Percentiles rank a stretch among this genome's conserved stretches.
Conservation (phyloP, 2,329 filamentous ascomycete genomes). For the Fusarium circinatum region DNA sequence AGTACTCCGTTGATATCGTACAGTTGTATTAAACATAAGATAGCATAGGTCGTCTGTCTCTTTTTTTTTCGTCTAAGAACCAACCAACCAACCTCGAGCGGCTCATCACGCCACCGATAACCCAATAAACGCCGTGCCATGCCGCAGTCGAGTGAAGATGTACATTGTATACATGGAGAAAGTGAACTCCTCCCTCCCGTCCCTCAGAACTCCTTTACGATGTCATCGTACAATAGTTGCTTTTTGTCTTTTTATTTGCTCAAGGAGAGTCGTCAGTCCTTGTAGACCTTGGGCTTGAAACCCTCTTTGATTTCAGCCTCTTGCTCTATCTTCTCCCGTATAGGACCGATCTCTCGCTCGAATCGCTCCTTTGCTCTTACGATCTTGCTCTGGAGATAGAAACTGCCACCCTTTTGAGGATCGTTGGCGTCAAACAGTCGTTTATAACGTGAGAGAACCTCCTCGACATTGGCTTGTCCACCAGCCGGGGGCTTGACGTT, state of each 20-base stretch:
- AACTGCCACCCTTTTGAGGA: slow-evolving; percentile 93
- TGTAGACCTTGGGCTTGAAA: slow-evolving; percentile 95
- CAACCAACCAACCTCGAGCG: slow-evolving; percentile 43
- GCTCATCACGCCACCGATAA: slow-evolving; percentile 45
- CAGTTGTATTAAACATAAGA: slow-evolving; percentile 45
- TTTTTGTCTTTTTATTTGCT: background rate
- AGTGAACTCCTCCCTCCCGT: slow-evolving; percentile 17
- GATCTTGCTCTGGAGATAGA: slow-evolving; percentile 98
- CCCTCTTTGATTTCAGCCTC: slow-evolving; percentile 85
- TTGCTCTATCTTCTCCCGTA: slow-evolving; percentile 74
- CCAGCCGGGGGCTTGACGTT: slow-evolving; percentile 87
- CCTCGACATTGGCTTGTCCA: slow-evolving; percentile 80
- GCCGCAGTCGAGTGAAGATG: slow-evolving; percentile 66
- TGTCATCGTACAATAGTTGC: slow-evolving; percentile 36
- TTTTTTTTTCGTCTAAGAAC: slow-evolving; percentile 45
- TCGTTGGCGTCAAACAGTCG: slow-evolving; percentile 94
- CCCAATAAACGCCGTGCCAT: slow-evolving; percentile 62
- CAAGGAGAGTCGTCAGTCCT: slow-evolving; percentile 67
- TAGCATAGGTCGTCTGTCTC: slow-evolving; percentile 44
- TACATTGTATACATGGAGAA: slow-evolving; percentile 53
- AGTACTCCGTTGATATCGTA: slow-evolving; percentile 39
- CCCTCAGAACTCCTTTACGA: slow-evolving; percentile 30
- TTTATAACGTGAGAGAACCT: slow-evolving; percentile 90
- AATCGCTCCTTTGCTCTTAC: slow-evolving; percentile 90
- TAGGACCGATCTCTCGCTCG: slow-evolving; percentile 83